Conservation (phyloP, 2,329 filamentous ascomycete species). For the Metarhizium humberi region DNA sequence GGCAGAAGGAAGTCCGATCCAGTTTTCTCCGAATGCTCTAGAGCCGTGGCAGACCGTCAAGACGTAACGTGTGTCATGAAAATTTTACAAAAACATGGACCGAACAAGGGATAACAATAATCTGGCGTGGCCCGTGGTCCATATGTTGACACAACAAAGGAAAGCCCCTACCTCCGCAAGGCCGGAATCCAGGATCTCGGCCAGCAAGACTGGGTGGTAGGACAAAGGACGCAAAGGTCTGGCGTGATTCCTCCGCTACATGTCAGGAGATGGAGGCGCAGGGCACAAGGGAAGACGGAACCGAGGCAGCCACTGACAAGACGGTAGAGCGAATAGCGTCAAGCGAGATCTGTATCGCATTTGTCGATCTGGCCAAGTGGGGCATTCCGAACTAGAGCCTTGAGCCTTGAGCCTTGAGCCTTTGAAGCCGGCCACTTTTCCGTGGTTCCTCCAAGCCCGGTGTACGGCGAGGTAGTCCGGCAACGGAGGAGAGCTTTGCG, state of each 20-base stretch:
- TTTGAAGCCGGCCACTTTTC: no score
- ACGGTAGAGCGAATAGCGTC: background rate
- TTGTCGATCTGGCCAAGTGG: no score
- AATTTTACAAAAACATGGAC: background rate
- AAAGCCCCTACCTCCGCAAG: background rate
- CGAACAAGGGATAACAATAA: background rate
- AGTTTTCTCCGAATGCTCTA: background rate
- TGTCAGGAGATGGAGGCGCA: background rate
- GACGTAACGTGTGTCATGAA: background rate
- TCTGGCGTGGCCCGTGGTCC: background rate
- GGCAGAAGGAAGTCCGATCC: background rate
- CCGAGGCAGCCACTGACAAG: background rate
- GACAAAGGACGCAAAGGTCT: background rate
- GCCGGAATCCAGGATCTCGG: constrained; percentile 6
- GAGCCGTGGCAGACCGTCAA: background rate
- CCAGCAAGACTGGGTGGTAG: background rate
- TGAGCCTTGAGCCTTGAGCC: no score
- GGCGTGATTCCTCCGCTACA: background rate
- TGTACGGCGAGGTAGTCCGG: background rate
- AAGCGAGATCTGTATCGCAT: no score
- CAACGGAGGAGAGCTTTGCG: background rate
- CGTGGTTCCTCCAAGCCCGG: background rate
- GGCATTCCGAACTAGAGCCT: no score
- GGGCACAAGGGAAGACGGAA: background rate
- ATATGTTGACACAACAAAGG: no score